phyloP scores from a whole-genome alignment of 2,329 filamentous ascomycete genomes.

The Colletotrichum cordylinicola region DNA sequence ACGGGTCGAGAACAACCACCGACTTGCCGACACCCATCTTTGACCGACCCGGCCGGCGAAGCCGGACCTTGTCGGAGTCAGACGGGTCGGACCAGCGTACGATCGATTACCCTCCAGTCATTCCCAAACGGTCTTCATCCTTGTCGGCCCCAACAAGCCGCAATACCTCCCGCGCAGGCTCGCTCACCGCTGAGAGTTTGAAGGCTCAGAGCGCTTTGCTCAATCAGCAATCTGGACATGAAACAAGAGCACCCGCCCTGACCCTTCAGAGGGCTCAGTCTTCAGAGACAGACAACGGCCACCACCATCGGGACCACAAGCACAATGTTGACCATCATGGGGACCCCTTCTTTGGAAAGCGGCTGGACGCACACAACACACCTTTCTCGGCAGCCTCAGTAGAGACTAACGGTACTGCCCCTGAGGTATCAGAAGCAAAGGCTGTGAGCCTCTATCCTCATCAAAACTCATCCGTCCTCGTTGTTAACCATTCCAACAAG shows the following conservation, averaged over 20 bases:
- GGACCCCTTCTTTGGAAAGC: constrained; percentile 58
- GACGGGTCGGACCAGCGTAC: constrained; percentile 60
- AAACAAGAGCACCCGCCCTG: constrained; percentile 31
- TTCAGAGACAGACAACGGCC: constrained; percentile 40
- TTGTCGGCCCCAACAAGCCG: constrained; percentile 68
- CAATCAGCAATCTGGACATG: constrained; percentile 18
- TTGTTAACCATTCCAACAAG: constrained; percentile 62
- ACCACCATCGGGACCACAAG: constrained; percentile 30
- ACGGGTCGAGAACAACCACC: constrained; percentile 44
- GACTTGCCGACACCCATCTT: constrained; percentile 46
- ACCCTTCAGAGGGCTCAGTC: constrained; percentile 35
- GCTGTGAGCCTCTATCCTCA: constrained; percentile 68
- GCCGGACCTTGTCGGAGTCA: constrained; percentile 51
- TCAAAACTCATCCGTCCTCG: constrained; percentile 67
- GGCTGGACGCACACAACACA: constrained; percentile 61
- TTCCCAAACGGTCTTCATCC: constrained; percentile 64
- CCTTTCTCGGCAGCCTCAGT: constrained; percentile 68
- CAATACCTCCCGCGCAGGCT: constrained; percentile 59
- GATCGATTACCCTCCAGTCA: constrained; percentile 64
- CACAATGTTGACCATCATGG: constrained; percentile 56
- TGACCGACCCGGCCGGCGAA: constrained; percentile 45
- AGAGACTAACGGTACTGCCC: constrained; percentile 66
- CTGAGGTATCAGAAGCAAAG: constrained; percentile 67
- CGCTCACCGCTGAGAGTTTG: constrained; percentile 64
- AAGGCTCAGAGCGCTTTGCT: constrained; percentile 56